These are phyloP conservation scores for Colletotrichum melonis DNA, from an alignment of 2,329 filamentous ascomycete genomes.

Conservation along the genomic window DNA sequence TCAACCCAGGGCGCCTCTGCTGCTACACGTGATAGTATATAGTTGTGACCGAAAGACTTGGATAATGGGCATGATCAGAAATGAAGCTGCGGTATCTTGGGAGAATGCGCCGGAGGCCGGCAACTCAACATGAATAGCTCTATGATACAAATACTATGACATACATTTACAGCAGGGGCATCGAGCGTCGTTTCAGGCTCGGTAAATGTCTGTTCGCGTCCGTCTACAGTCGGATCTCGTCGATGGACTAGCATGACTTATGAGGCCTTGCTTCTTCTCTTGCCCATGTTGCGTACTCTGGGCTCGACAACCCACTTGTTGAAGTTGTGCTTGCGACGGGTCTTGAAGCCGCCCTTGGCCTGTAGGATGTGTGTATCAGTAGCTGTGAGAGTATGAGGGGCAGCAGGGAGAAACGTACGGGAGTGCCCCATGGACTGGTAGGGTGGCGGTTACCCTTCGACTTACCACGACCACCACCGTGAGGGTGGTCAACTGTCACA, in stretches of 20 bases:
- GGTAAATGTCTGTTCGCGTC: not conserved
- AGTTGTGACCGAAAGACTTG: not conserved
- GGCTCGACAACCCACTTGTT: slow-evolving; percentile 93
- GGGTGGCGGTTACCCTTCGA: slow-evolving; percentile 98
- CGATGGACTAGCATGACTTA: not conserved
- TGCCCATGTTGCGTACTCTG: slow-evolving; percentile 89
- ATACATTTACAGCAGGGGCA: slow-evolving; percentile 27
- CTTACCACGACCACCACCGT: slow-evolving; percentile 98
- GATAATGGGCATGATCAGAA: not conserved
- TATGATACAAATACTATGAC: slow-evolving; percentile 34
- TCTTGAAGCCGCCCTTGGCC: slow-evolving; percentile 93
- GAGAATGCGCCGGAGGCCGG: not conserved
- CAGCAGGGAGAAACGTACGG: slow-evolving; percentile 69
- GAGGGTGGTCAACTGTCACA: slow-evolving; percentile 84
- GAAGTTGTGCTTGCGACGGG: slow-evolving; percentile 85
- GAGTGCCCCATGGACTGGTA: slow-evolving; percentile 95
- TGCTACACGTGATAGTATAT: not conserved
- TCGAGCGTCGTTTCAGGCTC: not conserved
- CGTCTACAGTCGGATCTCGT: not conserved
- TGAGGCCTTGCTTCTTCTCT: slow-evolving; percentile 74
- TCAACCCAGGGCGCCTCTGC: not conserved
- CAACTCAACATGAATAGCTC: slow-evolving; percentile 9
- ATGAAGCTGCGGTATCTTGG: slow-evolving; percentile 4
- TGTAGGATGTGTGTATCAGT: slow-evolving; percentile 48
- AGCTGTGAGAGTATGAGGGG: not conserved